Percentiles rank a stretch among this genome's conserved stretches.
Conservation (phyloP, 179 eudicot species). For the Beta lomatogona region DNA sequence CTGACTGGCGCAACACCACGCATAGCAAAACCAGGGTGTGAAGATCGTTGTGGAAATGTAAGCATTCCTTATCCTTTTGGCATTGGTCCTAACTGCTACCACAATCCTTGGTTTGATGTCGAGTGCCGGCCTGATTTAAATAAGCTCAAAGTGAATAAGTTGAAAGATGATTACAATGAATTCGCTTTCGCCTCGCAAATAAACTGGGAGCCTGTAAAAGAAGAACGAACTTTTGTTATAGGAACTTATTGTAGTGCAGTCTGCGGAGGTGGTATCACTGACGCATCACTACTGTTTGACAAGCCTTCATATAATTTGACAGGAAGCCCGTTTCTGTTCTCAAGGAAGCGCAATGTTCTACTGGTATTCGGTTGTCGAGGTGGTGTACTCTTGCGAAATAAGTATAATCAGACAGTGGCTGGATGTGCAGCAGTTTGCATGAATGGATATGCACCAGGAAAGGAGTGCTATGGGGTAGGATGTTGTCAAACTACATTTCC, state of each 20-base stretch:
- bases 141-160: too few species aligned
- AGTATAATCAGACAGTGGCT: conserved; percentile 1
- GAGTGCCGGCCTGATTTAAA: neutral
- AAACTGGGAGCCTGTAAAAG: neutral
- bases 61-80: too few species aligned
- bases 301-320: conserved; percentile 7
- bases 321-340: conserved; percentile 24
- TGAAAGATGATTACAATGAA: too few species aligned
- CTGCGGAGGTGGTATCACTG: too few species aligned
- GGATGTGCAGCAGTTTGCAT: conserved; percentile 27
- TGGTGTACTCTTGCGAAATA: neutral
- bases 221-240: neutral
- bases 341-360: conserved; percentile 16
- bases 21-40: conserved; percentile 23
- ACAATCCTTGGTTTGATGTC: conserved; percentile 14
- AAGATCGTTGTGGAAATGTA: conserved; percentile 26
- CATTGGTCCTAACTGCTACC: conserved; percentile 25
- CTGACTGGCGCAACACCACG: neutral
- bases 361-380: conserved; percentile 19
- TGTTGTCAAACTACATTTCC: conserved; percentile 18
- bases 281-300: too few species aligned
- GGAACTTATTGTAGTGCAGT: too few species aligned
- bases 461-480: conserved; percentile 8
- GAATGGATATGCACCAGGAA: neutral
- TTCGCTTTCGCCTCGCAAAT: neutral